Conservation (phyloP, 2,329 filamentous ascomycete genomes). For the Aureobasidium musti region DNA sequence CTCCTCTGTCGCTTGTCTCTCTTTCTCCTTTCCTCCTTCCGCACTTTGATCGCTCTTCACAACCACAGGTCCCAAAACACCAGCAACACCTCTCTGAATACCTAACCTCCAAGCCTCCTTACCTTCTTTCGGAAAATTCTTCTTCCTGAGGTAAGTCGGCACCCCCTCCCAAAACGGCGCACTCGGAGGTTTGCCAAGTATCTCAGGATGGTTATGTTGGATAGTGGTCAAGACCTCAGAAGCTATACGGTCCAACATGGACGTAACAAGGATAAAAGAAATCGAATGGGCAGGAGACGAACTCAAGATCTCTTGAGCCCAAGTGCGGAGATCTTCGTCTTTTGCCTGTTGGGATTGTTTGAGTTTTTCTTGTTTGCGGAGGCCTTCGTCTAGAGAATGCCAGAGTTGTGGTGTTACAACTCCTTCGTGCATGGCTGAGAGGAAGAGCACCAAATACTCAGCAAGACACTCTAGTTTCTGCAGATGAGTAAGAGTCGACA, state of each 20-base stretch:
- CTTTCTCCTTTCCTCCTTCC: conserved; percentile 54
- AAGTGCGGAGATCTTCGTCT: conserved; percentile 59
- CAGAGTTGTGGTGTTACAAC: conserved; percentile 72
- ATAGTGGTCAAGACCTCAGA: conserved; percentile 52
- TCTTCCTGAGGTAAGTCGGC: conserved; percentile 35
- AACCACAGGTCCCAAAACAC: conserved; percentile 64
- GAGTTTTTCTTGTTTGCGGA: conserved; percentile 53
- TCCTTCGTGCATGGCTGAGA: conserved; percentile 74
- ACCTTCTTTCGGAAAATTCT: conserved; percentile 48
- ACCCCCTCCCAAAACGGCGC: conserved; percentile 22
- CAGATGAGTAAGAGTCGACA: conserved; percentile 62
- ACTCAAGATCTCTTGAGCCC: conserved; percentile 72
- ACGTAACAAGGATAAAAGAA: conserved; percentile 81
- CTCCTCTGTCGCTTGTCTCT: conserved; percentile 62
- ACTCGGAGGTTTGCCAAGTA: conserved; percentile 34
- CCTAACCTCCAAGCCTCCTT: conserved; percentile 58
- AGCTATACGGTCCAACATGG: conserved; percentile 66
- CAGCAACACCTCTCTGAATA: conserved; percentile 65
- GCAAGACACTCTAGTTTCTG: conserved; percentile 74
- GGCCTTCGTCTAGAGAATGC: conserved; percentile 64
- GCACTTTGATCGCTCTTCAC: conserved; percentile 55
- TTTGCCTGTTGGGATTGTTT: conserved; percentile 45
- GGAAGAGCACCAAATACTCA: conserved; percentile 71
- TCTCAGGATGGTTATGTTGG: conserved; percentile 31
- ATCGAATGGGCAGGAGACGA: conserved; percentile 78